A percentile compares a stretch with the other conserved stretches of the same genome.
Evolutionary conservation across 352 stramenopile genomes (phyloP).

Genomic region (Phytopythium montanum): DNA sequence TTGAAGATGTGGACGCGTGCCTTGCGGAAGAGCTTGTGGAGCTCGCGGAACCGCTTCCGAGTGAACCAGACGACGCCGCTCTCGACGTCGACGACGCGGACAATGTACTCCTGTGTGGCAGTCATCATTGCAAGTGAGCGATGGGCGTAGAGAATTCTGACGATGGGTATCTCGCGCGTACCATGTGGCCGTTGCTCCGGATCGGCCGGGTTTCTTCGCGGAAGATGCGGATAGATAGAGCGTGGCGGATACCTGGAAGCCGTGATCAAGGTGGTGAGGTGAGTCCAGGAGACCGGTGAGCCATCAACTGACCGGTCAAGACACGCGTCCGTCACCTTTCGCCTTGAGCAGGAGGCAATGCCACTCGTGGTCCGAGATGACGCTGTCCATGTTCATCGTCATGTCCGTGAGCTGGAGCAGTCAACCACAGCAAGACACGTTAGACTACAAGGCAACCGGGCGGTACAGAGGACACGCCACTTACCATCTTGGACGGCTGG

Average conservation of each 20-base stretch:
- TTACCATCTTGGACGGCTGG: conserved; percentile 80
- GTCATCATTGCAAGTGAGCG: background rate
- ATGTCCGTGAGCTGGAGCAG: conserved; percentile 61
- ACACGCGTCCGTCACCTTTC: conserved; percentile 39
- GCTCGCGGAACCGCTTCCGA: conserved; percentile 73
- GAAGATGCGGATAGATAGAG: conserved; percentile 74
- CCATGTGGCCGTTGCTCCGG: conserved; percentile 63
- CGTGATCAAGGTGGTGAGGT: background rate
- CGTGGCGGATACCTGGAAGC: conserved; percentile 62
- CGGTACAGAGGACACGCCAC: conserved; percentile 3
- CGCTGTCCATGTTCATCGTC: conserved; percentile 81
- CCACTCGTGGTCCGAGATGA: conserved; percentile 88
- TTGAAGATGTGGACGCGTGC: conserved; percentile 21
- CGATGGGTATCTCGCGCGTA: conserved; percentile 19
- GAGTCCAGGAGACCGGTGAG: too few relatives aligned
- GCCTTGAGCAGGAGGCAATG: conserved; percentile 77
- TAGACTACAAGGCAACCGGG: conserved; percentile 6
- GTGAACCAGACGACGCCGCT: conserved; percentile 85
- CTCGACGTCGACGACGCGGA: conserved; percentile 82
- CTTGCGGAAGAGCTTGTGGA: conserved; percentile 83
- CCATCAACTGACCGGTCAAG: too few relatives aligned
- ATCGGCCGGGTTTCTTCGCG: conserved; percentile 52
- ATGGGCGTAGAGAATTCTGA: background rate
- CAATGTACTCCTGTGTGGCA: conserved; percentile 74
- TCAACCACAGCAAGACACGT: conserved; percentile 4